Evolutionary conservation across 169 alveolate species (phyloP), one percentile per base, ranked within the genome.

Genomic region (Plasmodium relictum): DNA sequence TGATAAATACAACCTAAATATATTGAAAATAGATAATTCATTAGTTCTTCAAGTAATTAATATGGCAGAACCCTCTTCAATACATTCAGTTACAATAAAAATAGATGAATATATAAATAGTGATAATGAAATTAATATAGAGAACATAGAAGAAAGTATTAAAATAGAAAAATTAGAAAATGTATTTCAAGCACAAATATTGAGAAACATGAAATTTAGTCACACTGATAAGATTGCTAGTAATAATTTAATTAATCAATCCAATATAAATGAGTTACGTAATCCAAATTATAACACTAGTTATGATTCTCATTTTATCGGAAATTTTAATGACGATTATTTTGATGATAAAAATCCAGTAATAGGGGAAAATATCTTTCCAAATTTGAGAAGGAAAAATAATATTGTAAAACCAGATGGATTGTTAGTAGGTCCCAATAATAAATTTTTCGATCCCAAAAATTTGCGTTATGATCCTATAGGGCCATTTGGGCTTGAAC

Each of bases 401-500:
- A 80, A 50, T 37, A 52, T 88, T 52, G 58, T 92, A 24, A 88
- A 87, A 54, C 96, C 96, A n/a, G 94, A 88, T 58, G 96, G 96
- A 22, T 80, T 92, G 90, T 83, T 94, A 18, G 89, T 94, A 59
- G 96, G 96, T 20, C 96, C 95, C 16, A 85, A 94, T 61, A 88
- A 94, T 68, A 94, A 92, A 22, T 92, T 94, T 85, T 94, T 94
- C 62, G 48, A 73, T 20, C 91, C 65, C 1, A 52, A 41, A 58
- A 59, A 93, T n/a, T 73, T 86, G 45, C 88, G 93, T 31, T 94
- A 94, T 66, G 96, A 94, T 54, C 86, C 92, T 41, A 94, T 94
- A 8, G 96, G 96, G 0, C 96, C 96, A 5, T 94, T 92, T 48
- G 96, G 96, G 12, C 62, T 45, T 26, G 96, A 94, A 22, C 95